These are phyloP conservation scores for Septoria petroselini DNA, from an alignment of 2,329 filamentous ascomycete genomes.

Conservation along the genomic window DNA sequence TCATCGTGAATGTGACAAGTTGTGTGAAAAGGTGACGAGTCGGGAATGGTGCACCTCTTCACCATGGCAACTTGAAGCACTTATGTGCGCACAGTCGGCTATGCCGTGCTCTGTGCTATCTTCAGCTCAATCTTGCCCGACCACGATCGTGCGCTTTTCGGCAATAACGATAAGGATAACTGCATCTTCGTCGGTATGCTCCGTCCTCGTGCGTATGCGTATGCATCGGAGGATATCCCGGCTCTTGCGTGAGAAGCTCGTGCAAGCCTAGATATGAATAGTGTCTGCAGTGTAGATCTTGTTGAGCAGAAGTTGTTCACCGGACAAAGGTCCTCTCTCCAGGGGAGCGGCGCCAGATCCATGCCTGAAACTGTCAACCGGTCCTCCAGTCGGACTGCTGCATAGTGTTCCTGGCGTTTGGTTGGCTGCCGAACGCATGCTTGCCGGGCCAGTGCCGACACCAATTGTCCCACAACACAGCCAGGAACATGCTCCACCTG, in stretches of 20 bases:
- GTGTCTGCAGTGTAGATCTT: not conserved
- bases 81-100: not conserved
- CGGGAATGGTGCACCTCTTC: not conserved
- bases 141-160: not conserved
- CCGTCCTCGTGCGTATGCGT: not conserved
- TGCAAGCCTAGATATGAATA: not conserved
- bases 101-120: not conserved
- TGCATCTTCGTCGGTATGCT: not conserved
- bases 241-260: not conserved
- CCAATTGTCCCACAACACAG: constrained; percentile 4
- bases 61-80: not conserved
- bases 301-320: not conserved
- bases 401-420: not conserved
- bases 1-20: constrained; percentile 3
- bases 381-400: not conserved
- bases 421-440: constrained; percentile 6
- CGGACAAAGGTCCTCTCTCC: not conserved
- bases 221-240: not conserved
- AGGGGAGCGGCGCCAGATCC: not conserved
- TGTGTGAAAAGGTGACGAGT: not conserved
- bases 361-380: constrained; percentile 3
- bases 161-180: not conserved
- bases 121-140: not conserved
- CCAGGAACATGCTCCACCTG: constrained; percentile 10
- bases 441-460: not conserved